Evolutionary conservation across 805 yeast species (phyloP).

Genomic region (Saturnispora kantuleensis): DNA sequence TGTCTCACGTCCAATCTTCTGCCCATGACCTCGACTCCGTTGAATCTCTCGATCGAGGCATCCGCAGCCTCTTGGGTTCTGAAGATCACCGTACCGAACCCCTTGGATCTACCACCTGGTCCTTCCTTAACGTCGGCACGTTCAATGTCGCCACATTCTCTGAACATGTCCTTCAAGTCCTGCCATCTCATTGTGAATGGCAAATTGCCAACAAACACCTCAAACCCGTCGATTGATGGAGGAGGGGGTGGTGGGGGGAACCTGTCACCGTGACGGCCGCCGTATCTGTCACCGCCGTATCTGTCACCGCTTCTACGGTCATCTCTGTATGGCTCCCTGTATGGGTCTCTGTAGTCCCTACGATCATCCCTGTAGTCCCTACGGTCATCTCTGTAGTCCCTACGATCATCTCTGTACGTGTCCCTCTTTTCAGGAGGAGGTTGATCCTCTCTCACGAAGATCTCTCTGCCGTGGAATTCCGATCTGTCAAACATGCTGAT

Average conservation of each 20-base stretch:
- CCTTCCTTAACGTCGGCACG: constrained; percentile 72
- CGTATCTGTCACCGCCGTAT: constrained; percentile 7
- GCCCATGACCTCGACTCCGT: constrained; percentile 67
- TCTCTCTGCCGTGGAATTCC: constrained; percentile 59
- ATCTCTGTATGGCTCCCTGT: constrained; percentile 8
- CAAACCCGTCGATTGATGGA: constrained; percentile 29
- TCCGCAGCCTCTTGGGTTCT: constrained; percentile 57
- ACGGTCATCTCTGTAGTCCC: constrained; percentile 7
- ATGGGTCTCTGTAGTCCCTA: constrained; percentile 7
- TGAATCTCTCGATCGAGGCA: constrained; percentile 57
- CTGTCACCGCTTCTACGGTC: constrained; percentile 6
- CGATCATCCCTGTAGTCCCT: constrained; percentile 12
- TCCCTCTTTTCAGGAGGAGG: constrained; percentile 53
- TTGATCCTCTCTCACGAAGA: constrained; percentile 84
- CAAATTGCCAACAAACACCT: constrained; percentile 69
- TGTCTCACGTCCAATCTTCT: constrained; percentile 72
- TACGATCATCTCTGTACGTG: constrained; percentile 9
- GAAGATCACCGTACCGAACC: constrained; percentile 76
- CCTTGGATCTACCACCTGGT: constrained; percentile 67
- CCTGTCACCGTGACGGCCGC: constrained; percentile 4
- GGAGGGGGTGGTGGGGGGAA: constrained; percentile 14
- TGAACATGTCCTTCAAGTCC: constrained; percentile 74
- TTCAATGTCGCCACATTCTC: constrained; percentile 63
- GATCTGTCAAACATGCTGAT: constrained; percentile 60
- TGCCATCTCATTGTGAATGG: constrained; percentile 82